Evolutionary conservation across 2,329 filamentous ascomycete species (phyloP), one percentile per base, ranked within the genome.

Genomic region (Tolypocladium tundrense): DNA sequence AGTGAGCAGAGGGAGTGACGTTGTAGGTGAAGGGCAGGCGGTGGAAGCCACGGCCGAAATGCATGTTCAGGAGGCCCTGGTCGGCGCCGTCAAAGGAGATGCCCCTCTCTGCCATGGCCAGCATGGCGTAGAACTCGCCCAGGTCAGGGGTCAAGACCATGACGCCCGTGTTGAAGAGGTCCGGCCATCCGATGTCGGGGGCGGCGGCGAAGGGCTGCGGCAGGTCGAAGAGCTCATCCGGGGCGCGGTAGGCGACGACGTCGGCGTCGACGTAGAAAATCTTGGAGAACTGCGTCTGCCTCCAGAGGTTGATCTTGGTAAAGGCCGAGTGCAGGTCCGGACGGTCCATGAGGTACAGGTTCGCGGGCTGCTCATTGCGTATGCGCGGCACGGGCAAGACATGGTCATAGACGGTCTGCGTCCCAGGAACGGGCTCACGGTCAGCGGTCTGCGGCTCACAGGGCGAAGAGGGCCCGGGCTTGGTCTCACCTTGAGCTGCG

Each of bases 51-150:
- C 87, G 79, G 74, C 88, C 82, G 75, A 94, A 99, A 74, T 97
- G 88, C 81, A 95, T 92, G 72, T 99, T 99, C 65, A 99, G 76
- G 55, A 99, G 78, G 57, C 94, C 94, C 74, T 99, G 94, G 70
- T 99, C 94, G 42, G 94, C 94, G 54, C 94, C 94, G 70, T 99
- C 94, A 69, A 99, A 99, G 63, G 92, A 97, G 69, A 93, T 89
- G 33, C 92, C 92, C 57, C 86, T 81, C 65, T 91, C 83, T 33
- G 94, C 91, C 79, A 97, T 85, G 62, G 89, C 90, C 62, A 86
- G 79, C 69, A 99, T 80, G 48, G 90, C 88, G 74, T 91, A 87
- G 73, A 92, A 97, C 64, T 96, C 92, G 58, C 87, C 88, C 81
- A 92, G 79, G 73, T 93, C 88, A 40, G 94, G 94, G 19, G 81